Evolutionary conservation across 805 yeast genomes (phyloP).

Genomic region (Candida gorgasii): DNA sequence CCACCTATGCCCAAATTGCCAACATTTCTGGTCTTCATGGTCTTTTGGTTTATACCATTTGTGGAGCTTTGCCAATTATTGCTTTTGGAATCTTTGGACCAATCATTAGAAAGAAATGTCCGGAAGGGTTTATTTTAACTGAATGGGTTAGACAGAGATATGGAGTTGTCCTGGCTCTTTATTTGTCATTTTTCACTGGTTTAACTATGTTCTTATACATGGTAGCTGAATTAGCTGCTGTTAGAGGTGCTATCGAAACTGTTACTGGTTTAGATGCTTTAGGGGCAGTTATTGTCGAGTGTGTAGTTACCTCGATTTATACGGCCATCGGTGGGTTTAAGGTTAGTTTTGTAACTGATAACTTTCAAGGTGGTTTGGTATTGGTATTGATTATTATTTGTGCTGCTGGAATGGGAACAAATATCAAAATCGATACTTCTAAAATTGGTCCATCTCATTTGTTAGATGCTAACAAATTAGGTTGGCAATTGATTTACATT

Average conservation of each 20-base stretch:
- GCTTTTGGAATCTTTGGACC: constrained; percentile 87
- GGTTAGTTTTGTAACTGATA: constrained; percentile 85
- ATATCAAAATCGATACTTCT: constrained; percentile 65
- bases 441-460: constrained; percentile 64
- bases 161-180: constrained; percentile 71
- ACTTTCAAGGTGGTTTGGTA: constrained; percentile 78
- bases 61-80: constrained; percentile 82
- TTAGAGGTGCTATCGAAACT: constrained; percentile 73
- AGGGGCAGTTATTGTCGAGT: constrained; percentile 80
- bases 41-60: constrained; percentile 71
- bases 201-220: constrained; percentile 82
- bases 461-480: constrained; percentile 65
- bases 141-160: constrained; percentile 91
- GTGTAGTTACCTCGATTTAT: constrained; percentile 83
- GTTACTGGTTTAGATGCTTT: constrained; percentile 77
- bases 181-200: constrained; percentile 77
- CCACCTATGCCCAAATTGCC: constrained; percentile 86
- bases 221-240: constrained; percentile 84
- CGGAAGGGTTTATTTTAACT: constrained; percentile 87
- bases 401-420: constrained; percentile 74
- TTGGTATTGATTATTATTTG: constrained; percentile 67
- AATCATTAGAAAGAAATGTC: constrained; percentile 70
- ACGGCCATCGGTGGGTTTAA: constrained; percentile 88
- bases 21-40: constrained; percentile 88
- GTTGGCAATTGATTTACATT: constrained; percentile 89